Evolutionary conservation across 768 basidiomycete genomes (phyloP).

Genomic region (Infundibulicybe gibba): DNA sequence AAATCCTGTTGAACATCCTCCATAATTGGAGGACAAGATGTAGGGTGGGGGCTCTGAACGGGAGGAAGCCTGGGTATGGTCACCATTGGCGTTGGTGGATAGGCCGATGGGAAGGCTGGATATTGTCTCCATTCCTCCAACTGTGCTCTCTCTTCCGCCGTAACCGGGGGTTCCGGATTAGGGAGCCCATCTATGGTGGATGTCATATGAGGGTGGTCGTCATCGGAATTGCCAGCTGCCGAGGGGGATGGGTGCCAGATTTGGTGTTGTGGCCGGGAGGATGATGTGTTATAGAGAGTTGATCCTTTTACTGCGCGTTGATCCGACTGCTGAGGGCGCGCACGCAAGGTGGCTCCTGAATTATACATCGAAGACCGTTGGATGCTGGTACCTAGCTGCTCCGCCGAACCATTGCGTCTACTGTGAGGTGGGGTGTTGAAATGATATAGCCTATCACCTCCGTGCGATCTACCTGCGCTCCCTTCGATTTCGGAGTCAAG

Average conservation of each 20-base stretch:
- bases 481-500: constrained; percentile 19
- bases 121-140: constrained; percentile 73
- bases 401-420: no score
- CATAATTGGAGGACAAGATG: constrained; percentile 27
- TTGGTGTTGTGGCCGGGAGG: constrained; percentile 25
- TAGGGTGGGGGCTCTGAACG: constrained; percentile 11
- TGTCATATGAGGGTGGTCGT: constrained; percentile 8
- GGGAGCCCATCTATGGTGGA: constrained; percentile 9
- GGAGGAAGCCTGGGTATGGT: constrained; percentile 28
- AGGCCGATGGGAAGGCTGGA: constrained; percentile 74
- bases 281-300: no score
- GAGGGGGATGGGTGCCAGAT: constrained; percentile 63
- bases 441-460: neutral
- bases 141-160: constrained; percentile 20
- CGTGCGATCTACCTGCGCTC: constrained; percentile 3
- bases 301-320: no score
- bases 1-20: constrained; percentile 59
- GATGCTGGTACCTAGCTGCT: no score
- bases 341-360: no score
- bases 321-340: no score
- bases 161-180: constrained; percentile 4
- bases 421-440: no score
- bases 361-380: no score
- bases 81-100: constrained; percentile 65
- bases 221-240: constrained; percentile 31